Evolutionary conservation across 2,329 filamentous ascomycete genomes (phyloP).

Genomic region (Penicillium sp.): DNA sequence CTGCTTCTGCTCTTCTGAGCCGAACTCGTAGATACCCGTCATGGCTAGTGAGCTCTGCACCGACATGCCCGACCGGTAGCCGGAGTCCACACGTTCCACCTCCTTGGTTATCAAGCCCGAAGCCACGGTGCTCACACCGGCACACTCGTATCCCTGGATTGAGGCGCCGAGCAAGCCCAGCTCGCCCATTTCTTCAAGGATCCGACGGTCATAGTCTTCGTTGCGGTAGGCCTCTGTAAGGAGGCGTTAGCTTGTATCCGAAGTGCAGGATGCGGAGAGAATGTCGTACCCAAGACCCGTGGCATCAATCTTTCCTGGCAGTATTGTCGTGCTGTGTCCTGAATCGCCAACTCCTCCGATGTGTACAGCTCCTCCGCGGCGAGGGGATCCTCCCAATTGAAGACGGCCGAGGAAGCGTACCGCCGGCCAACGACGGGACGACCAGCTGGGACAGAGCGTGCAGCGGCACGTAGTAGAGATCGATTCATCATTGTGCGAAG

Average conservation of each 20-base stretch:
- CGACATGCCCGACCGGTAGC: constrained; percentile 89
- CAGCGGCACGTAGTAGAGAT: constrained; percentile 32
- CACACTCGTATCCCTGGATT: constrained; percentile 84
- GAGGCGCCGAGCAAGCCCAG: constrained; percentile 83
- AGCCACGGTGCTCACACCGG: constrained; percentile 81
- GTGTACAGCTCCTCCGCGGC: constrained; percentile 72
- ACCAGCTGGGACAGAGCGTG: constrained; percentile 28
- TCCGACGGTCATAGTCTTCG: constrained; percentile 81
- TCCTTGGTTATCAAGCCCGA: constrained; percentile 87
- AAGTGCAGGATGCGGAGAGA: neutral
- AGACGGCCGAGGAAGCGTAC: constrained; percentile 47
- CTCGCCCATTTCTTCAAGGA: constrained; percentile 88
- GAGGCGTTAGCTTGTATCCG: neutral
- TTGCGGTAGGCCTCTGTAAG: constrained; percentile 74
- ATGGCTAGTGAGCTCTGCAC: constrained; percentile 91
- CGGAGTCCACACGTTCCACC: constrained; percentile 86
- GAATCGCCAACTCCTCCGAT: constrained; percentile 85
- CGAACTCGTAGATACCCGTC: constrained; percentile 87
- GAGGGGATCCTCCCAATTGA: constrained; percentile 92
- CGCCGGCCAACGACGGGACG: constrained; percentile 18
- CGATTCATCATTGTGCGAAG: constrained; percentile 30
- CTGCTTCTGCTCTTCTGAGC: constrained; percentile 82
- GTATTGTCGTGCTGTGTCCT: constrained; percentile 87
- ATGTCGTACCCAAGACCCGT: constrained; percentile 71
- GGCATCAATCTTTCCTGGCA: constrained; percentile 88